These are phyloP conservation scores for Antitrichia curtipendula DNA, from an alignment of 225 moss, liverwort and hornwort genomes.

Conservation along the genomic window DNA sequence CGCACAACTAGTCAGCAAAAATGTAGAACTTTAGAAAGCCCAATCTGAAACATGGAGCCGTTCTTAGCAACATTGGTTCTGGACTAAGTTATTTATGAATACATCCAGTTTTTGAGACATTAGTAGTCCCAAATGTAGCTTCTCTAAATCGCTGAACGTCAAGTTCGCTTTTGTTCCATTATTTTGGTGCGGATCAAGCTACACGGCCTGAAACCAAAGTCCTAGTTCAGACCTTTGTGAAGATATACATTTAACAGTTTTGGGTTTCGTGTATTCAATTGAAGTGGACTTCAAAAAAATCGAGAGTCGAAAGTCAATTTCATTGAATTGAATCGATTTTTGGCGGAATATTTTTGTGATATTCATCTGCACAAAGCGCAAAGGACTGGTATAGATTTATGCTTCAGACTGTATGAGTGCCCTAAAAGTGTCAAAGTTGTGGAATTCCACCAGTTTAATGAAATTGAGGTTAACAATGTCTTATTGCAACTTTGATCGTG, in stretches of 20 bases:
- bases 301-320: too few relatives aligned
- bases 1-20: not conserved
- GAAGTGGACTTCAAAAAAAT: not conserved
- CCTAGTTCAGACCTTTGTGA: not conserved
- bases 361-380: not conserved
- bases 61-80: not conserved
- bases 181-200: not conserved
- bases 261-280: not conserved
- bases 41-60: not conserved
- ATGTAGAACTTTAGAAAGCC: not conserved
- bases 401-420: too few relatives aligned
- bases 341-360: not conserved
- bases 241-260: not conserved
- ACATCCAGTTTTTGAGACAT: too few relatives aligned
- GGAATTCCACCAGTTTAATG: too few relatives aligned
- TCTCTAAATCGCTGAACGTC: too few relatives aligned
- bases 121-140: too few relatives aligned
- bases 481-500: too few relatives aligned
- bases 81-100: not conserved
- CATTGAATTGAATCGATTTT: not conserved
- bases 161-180: too few relatives aligned
- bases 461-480: too few relatives aligned
- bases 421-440: too few relatives aligned
- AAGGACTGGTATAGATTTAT: too few relatives aligned
- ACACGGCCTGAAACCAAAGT: not conserved